phyloP scores from a whole-genome alignment of 139 green algal species.

The Dunaliella primolecta region DNA sequence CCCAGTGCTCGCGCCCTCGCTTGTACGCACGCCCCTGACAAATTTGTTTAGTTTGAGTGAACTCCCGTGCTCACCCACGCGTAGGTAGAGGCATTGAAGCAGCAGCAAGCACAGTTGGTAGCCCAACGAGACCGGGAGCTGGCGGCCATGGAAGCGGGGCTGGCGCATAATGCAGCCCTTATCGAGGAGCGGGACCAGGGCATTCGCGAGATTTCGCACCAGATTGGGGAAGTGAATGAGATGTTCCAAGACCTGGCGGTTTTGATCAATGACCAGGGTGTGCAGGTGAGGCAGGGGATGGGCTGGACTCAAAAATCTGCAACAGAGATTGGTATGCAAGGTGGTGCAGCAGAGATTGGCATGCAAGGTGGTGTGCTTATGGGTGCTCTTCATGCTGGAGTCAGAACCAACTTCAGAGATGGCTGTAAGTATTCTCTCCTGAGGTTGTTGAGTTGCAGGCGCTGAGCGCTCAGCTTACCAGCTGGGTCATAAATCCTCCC shows the following conservation, averaged over 20 bases:
- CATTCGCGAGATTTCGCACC: slow-evolving; percentile 54
- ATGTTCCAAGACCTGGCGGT: slow-evolving; percentile 85
- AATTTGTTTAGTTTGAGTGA: no score
- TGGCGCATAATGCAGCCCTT: slow-evolving; percentile 76
- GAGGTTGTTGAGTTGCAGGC: neutral
- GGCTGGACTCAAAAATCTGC: neutral
- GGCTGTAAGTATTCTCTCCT: neutral
- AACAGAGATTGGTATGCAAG: neutral
- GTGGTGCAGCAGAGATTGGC: neutral
- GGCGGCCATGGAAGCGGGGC: slow-evolving; percentile 53
- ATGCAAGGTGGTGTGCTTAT: neutral
- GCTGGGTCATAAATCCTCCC: no score
- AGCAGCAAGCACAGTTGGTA: slow-evolving; percentile 27
- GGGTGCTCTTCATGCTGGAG: neutral
- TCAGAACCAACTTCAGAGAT: neutral
- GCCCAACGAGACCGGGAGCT: slow-evolving; percentile 28
- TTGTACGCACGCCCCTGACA: no score
- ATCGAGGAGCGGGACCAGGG: slow-evolving; percentile 83
- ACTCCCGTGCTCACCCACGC: no score
- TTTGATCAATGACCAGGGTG: slow-evolving; percentile 83
- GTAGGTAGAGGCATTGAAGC: slow-evolving; percentile 50
- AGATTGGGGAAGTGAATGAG: slow-evolving; percentile 62
- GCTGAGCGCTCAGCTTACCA: no score
- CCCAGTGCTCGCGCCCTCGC: no score
- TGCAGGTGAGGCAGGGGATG: slow-evolving; percentile 27